Conservation (phyloP, 2,329 filamentous ascomycete genomes). For the Blumeriella jaapii region DNA sequence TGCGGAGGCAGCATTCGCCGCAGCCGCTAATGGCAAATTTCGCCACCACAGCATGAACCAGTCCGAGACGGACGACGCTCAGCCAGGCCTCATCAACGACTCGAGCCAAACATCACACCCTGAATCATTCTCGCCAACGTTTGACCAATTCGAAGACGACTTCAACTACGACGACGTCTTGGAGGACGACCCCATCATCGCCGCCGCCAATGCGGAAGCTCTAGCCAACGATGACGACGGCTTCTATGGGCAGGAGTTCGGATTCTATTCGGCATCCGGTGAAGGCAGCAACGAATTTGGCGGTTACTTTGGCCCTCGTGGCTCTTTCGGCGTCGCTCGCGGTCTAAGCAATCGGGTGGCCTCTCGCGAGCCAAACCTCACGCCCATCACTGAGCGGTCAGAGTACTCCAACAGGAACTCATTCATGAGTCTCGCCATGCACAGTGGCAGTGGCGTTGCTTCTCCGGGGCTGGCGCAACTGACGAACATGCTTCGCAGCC, state of each 20-base stretch:
- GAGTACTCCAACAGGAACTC: slow-evolving; percentile 95
- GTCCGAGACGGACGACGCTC: slow-evolving; percentile 24
- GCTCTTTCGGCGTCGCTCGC: slow-evolving; percentile 46
- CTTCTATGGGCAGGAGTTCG: slow-evolving; percentile 93
- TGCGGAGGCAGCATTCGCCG: slow-evolving; percentile 67
- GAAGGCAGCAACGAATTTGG: slow-evolving; percentile 51
- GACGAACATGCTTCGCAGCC: slow-evolving; percentile 47
- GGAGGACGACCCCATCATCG: slow-evolving; percentile 84
- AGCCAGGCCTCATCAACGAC: slow-evolving; percentile 30
- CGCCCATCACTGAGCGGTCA: slow-evolving; percentile 89
- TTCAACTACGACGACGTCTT: slow-evolving; percentile 50
- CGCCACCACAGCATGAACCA: slow-evolving; percentile 36
- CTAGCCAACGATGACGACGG: slow-evolving; percentile 86
- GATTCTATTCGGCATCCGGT: slow-evolving; percentile 65
- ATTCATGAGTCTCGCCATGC: slow-evolving; percentile 46
- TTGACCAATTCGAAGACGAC: slow-evolving; percentile 31
- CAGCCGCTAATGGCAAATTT: slow-evolving; percentile 66
- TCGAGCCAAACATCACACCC: slow-evolving; percentile 29
- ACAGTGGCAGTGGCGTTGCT: slow-evolving; percentile 37
- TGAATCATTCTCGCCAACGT: slow-evolving; percentile 25
- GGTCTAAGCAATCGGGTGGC: slow-evolving; percentile 62
- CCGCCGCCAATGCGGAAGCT: slow-evolving; percentile 87
- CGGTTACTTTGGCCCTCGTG: slow-evolving; percentile 77
- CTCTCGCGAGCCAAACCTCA: slow-evolving; percentile 80
- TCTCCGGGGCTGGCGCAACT: slow-evolving; percentile 71